Conservation (phyloP, 129 eudicot genomes). For the Heracleum sosnowskyi region DNA sequence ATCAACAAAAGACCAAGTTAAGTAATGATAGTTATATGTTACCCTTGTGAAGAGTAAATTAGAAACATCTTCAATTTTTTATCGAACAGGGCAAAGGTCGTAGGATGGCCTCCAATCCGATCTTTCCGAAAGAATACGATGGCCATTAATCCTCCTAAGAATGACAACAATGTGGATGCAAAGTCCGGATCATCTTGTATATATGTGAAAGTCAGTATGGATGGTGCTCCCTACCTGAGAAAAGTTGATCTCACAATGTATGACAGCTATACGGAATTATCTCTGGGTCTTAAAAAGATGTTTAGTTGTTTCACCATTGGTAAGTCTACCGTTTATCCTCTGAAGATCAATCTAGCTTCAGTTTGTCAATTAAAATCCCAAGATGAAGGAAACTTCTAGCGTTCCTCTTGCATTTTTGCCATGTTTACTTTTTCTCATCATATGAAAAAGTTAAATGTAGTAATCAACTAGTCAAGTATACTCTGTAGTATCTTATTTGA, state of each 20-base stretch:
- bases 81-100: slow-evolving; percentile 51
- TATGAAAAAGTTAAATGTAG: too few species aligned
- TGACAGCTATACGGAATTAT: slow-evolving; percentile 41
- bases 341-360: neutral
- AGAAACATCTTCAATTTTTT: neutral
- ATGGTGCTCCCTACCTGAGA: slow-evolving; percentile 81
- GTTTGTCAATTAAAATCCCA: neutral
- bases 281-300: slow-evolving; percentile 64
- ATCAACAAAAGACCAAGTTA: neutral
- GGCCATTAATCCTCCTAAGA: slow-evolving; percentile 49
- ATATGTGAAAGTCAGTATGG: slow-evolving; percentile 73
- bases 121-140: slow-evolving; percentile 57
- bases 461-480: neutral
- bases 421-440: neutral
- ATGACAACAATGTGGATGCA: slow-evolving; percentile 27
- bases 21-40: neutral
- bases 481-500: neutral
- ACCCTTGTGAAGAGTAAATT: neutral
- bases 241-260: slow-evolving; percentile 57
- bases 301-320: slow-evolving; percentile 64
- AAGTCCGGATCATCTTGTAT: slow-evolving; percentile 39
- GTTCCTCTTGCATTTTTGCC: neutral
- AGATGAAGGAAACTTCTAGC: neutral
- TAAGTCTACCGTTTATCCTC: neutral
- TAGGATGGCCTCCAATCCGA: slow-evolving; percentile 81